Evolutionary conservation across 2,329 filamentous ascomycete species (phyloP), one percentile per base, ranked within the genome.

Genomic region (Phoma sp.): DNA sequence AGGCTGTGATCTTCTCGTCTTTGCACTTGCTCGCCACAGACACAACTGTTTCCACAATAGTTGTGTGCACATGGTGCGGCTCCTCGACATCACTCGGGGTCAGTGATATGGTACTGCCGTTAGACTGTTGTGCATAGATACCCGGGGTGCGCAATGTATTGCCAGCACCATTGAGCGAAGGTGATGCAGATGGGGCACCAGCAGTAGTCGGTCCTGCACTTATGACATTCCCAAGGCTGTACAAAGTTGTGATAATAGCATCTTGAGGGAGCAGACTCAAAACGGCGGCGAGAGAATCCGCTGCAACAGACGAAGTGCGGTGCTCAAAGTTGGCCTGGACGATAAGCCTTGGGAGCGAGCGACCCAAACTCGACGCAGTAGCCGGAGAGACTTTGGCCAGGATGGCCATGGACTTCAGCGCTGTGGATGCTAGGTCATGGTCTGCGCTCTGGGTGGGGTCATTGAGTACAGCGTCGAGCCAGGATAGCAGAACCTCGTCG

Each of bases 31-130:
- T 85, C 1, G 95, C 92, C 71, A 99, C 91, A n/a, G 87, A 88
- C 52, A 96, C 93, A 57, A 99, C 93, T 0, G 93, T 92, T 69
- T 96, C 88, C n/a, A 98, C 87, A n/a, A 98, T 89, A 59, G 93
- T 96, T 29, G 87, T 86, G 70, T 96, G 92, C 0, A 92, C 87
- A 25, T 86, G 78, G 4, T 87, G 86, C 1, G 86, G 88, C 59
- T 96, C 93, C 66, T 96, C 91, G 39, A 95, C 90, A 17, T 87
- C 87, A 56, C 83, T 85, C 30, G 89, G 81, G 21, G 87, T 83
- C 21, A 99, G 76, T 2, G 93, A 96, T 48, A 96, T 90, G 32
- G 89, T 84, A 71, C 91, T 96, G 28, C 88, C 90, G 2, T 84
- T 85, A 11, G 62, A 58, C 23, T 52, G 87, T 83, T 58, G 86